Base-by-base conservation (phyloP, 2,329 filamentous ascomycete genomes). In the Keithomyces neogunnii region DNA sequence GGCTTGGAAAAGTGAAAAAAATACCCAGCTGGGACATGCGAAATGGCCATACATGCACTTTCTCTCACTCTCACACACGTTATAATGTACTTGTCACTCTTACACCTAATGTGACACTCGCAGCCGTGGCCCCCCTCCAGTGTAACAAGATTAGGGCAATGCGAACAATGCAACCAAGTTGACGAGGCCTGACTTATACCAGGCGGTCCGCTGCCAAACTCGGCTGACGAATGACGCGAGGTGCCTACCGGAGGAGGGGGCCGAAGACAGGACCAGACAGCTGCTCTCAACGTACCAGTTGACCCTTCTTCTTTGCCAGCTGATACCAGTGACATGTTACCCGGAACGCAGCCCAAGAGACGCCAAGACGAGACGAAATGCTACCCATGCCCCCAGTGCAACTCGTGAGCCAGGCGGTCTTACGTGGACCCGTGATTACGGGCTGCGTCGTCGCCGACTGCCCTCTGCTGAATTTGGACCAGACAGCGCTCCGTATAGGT, bases 361-460 rank as follows among this genome's bases (percentile, higher is more conserved):
- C 35, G 49, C 49, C 49, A 50, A 50, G 49, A 50, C 13, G 31
- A 26, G 40, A 10, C 43, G 32, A 28, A 32, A 50, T 46, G 33
- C 13, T 35, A 50, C 32, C 48, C 48, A 50, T 38, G 13, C 13
- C 29, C 48, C 42, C 26, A n/a, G 48, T 19, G 19, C 19, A 19
- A 19, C 19, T 19, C 19, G 19, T 19, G 19, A 19, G 19, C 36
- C 42, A 28, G 32, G 48, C 42, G 33, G 42, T 45, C 40, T 19
- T 45, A 49, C 48, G 10, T 45, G 29, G 11, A 30, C n/a, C 40
- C 48, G 30, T 45, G 40, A 50, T 50, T 45, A 44, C 48, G 38
- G n/a, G 26, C n/a, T 3, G 6, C 8, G 47, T 26, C 45, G 31
- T 26, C 8, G 47, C 29, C 45, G 31, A 33, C 28, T 44, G 43